Evolutionary conservation across 108 stramenopile species (phyloP).

Genomic region (Pseudonitzschia delicatissima): DNA sequence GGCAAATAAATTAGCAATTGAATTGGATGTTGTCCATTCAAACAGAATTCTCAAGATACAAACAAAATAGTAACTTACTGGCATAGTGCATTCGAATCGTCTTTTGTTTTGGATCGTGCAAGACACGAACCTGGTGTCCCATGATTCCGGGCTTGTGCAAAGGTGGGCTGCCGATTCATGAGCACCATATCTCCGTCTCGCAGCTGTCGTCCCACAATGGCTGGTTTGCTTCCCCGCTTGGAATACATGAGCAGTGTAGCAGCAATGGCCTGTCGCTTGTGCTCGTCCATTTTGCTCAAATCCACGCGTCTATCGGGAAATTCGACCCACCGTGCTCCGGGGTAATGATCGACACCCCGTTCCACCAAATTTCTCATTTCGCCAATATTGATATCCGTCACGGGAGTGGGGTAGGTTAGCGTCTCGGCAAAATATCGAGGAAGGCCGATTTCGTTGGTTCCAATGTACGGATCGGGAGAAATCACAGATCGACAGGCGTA

Average conservation of each 20-base stretch:
- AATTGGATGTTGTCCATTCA: no score
- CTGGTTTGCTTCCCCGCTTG: conserved; percentile 57
- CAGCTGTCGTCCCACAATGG: conserved; percentile 95
- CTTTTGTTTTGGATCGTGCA: conserved; percentile 88
- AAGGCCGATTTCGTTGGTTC: conserved; percentile 98
- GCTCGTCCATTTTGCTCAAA: conserved; percentile 83
- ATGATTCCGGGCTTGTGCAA: conserved; percentile 99
- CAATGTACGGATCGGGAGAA: conserved; percentile 96
- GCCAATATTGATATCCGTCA: conserved; percentile 89
- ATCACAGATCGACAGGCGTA: conserved; percentile 96
- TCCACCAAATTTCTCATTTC: conserved; percentile 87
- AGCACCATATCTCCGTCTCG: conserved; percentile 95
- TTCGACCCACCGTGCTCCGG: conserved; percentile 96
- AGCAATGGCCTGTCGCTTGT: conserved; percentile 82
- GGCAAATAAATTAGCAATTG: background rate
- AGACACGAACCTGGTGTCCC: conserved; percentile 96
- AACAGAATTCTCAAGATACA: background rate
- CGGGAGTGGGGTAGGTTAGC: conserved; percentile 93
- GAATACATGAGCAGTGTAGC: conserved; percentile 62
- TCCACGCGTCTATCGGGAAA: conserved; percentile 77
- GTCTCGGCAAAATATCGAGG: conserved; percentile 94
- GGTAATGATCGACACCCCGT: conserved; percentile 86
- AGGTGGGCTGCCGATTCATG: conserved; percentile 98
- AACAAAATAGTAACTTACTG: conserved; percentile 43
- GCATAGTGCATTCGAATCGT: conserved; percentile 99